phyloP scores from a whole-genome alignment of 768 basidiomycete species.

The Rhizopogon vulgaris region DNA sequence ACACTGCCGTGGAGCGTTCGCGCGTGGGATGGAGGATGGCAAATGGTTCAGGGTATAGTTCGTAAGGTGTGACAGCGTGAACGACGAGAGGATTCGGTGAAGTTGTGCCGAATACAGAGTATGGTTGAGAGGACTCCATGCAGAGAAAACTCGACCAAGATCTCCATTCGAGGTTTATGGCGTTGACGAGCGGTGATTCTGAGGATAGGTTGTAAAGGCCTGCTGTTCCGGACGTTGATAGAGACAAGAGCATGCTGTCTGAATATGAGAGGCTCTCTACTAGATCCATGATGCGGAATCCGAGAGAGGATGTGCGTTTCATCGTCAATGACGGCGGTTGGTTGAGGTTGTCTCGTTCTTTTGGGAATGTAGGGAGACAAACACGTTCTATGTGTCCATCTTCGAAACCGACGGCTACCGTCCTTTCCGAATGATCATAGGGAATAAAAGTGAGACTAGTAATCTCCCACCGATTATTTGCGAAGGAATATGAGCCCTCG shows the following conservation, averaged over 20 bases:
- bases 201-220: constrained; percentile 28
- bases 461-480: constrained; percentile 39
- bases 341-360: not conserved
- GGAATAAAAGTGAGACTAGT: constrained; percentile 47
- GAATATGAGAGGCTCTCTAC: constrained; percentile 53
- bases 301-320: constrained; percentile 16
- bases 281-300: constrained; percentile 38
- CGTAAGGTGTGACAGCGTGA: constrained; percentile 43
- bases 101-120: constrained; percentile 65
- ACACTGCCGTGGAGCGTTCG: constrained; percentile 51
- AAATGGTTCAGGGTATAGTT: constrained; percentile 41
- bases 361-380: constrained; percentile 19
- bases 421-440: constrained; percentile 38
- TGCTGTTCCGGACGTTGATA: constrained; percentile 52
- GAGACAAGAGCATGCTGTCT: constrained; percentile 40
- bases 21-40: constrained; percentile 39
- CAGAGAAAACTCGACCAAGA: constrained; percentile 63
- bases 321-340: constrained; percentile 14
- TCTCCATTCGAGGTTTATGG: constrained; percentile 42
- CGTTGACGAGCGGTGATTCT: constrained; percentile 13
- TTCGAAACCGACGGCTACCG: constrained; percentile 50
- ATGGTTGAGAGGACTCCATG: constrained; percentile 44
- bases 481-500: constrained; percentile 41
- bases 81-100: constrained; percentile 46
- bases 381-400: constrained; percentile 54